phyloP scores from a whole-genome alignment of 2,329 filamentous ascomycete species.

The Juglanconis sp. region DNA sequence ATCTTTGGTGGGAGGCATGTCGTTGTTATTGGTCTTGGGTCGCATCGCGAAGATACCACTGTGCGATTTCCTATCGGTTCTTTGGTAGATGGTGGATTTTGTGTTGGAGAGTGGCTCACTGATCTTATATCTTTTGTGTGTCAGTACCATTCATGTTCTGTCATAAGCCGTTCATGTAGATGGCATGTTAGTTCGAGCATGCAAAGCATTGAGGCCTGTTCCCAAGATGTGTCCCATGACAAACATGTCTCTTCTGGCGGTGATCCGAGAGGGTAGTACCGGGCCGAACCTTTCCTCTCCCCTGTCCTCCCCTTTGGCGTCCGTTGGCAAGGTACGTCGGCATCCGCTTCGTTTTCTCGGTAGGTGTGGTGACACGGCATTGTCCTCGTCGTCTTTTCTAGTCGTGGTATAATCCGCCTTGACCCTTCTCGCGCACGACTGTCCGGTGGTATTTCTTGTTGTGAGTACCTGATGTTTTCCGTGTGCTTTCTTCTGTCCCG shows the following conservation, averaged over 20 bases:
- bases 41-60: conserved; percentile 23
- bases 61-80: conserved; percentile 18
- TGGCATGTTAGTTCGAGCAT: conserved; percentile 2
- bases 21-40: conserved; percentile 10
- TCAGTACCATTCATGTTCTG: not conserved
- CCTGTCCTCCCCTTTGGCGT: not conserved
- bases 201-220: not conserved
- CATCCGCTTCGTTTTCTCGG: not conserved
- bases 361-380: not conserved
- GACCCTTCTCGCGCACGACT: no score
- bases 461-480: not conserved
- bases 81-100: conserved; percentile 1
- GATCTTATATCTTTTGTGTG: not conserved
- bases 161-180: conserved; percentile 12
- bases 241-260: not conserved
- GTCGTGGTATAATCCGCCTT: not conserved
- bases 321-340: not conserved
- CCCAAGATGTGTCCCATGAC: not conserved
- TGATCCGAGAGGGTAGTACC: conserved; percentile 4
- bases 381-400: no score
- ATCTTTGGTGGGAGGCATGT: conserved; percentile 7
- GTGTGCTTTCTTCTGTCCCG: not conserved
- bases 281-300: not conserved
- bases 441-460: not conserved
- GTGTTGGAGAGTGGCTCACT: not conserved